phyloP scores from a whole-genome alignment of 208 protist species.

The Porcisia deanei region DNA sequence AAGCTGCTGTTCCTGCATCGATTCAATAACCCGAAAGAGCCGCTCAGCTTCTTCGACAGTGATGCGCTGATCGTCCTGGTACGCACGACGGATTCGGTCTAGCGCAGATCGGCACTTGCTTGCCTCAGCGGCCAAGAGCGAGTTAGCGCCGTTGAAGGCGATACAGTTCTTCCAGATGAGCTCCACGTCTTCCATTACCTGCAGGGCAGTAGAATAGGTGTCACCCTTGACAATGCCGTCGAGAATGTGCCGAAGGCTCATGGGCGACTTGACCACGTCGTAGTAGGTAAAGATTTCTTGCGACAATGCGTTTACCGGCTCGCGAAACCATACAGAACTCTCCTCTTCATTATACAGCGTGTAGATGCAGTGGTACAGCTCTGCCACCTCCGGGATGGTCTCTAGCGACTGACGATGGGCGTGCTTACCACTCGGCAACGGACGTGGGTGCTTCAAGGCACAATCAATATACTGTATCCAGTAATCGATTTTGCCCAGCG shows the following conservation, averaged over 20 bases:
- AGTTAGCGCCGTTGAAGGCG: constrained; percentile 65
- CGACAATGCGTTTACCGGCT: constrained; percentile 81
- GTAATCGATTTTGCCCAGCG: constrained; percentile 58
- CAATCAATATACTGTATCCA: constrained; percentile 69
- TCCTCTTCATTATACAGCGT: constrained; percentile 78
- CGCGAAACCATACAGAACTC: constrained; percentile 60
- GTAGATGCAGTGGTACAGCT: constrained; percentile 79
- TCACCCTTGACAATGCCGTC: constrained; percentile 56
- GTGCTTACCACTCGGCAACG: constrained; percentile 70
- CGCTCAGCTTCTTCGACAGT: constrained; percentile 49
- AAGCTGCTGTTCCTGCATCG: constrained; percentile 39
- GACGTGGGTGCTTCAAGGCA: constrained; percentile 60
- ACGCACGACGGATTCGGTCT: constrained; percentile 35
- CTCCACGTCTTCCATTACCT: constrained; percentile 68
- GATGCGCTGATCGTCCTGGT: constrained; percentile 52
- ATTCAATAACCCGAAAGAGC: constrained; percentile 40
- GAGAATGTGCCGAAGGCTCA: constrained; percentile 68
- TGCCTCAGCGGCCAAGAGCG: constrained; percentile 47
- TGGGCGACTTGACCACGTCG: constrained; percentile 53
- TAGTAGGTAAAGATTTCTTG: constrained; percentile 77
- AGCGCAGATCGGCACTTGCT: constrained; percentile 47
- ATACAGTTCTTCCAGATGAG: constrained; percentile 79
- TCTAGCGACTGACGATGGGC: constrained; percentile 42
- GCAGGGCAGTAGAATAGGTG: constrained; percentile 49
- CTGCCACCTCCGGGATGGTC: constrained; percentile 50